Evolutionary conservation across 1,139 yeast genomes (phyloP).

Genomic region (Taiozyma sp.): DNA sequence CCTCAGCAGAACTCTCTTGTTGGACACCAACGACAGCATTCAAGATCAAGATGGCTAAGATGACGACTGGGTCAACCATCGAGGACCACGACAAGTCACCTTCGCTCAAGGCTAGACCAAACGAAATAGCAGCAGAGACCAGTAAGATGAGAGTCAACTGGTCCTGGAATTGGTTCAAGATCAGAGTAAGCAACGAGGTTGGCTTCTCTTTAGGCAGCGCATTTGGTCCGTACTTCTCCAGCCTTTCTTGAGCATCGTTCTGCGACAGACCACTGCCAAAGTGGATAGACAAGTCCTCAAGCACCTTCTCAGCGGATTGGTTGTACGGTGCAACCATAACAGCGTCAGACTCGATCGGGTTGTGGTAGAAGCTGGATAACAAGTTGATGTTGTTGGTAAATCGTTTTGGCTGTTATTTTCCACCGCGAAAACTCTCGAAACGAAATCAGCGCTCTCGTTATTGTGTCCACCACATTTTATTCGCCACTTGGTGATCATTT

Average conservation of each 20-base stretch:
- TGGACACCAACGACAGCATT: conserved; percentile 38
- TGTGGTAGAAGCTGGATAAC: not conserved
- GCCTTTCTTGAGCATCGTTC: conserved; percentile 10
- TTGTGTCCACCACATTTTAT: too few relatives aligned
- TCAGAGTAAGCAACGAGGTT: conserved; percentile 30
- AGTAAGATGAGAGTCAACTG: conserved; percentile 32
- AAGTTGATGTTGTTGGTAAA: not conserved
- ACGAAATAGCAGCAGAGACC: conserved; percentile 34
- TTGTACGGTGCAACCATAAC: conserved; percentile 10
- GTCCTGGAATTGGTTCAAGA: conserved; percentile 33
- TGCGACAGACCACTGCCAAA: conserved; percentile 12
- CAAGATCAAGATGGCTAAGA: conserved; percentile 30
- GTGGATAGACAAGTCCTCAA: conserved; percentile 12
- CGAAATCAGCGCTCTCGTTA: too few relatives aligned
- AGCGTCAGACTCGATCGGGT: not conserved
- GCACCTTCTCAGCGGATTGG: conserved; percentile 7
- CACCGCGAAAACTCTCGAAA: not conserved
- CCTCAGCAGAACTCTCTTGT: conserved; percentile 37
- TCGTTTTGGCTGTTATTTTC: not conserved
- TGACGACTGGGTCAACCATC: conserved; percentile 34
- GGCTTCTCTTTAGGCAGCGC: conserved; percentile 28
- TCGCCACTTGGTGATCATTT: too few relatives aligned
- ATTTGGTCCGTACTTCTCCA: conserved; percentile 19
- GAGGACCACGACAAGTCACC: conserved; percentile 29
- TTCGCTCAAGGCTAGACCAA: conserved; percentile 27